Evolutionary conservation across 139 green algal genomes (phyloP).

Genomic region (Chlamydomonas sp.): DNA sequence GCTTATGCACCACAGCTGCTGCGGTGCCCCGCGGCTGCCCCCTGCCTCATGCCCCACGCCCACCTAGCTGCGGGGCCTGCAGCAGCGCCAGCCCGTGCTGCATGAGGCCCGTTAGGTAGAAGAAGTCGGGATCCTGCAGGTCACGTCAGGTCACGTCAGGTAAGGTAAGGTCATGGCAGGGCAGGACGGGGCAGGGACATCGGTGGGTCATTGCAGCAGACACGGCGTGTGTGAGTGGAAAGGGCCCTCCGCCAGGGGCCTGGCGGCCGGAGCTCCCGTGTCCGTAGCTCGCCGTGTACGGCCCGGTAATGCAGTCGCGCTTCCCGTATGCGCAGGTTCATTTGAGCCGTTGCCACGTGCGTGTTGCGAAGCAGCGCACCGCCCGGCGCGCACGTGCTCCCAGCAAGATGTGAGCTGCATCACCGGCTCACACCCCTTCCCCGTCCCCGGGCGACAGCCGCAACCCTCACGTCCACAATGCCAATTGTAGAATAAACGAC

Average conservation of each 20-base stretch:
- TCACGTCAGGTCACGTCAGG: background rate
- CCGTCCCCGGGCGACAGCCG: too few relatives aligned
- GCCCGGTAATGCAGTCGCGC: background rate
- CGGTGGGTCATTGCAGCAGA: background rate
- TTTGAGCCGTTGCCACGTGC: too few relatives aligned
- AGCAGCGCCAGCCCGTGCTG: slow-evolving; percentile 74
- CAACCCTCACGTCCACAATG: background rate
- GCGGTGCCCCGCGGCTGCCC: background rate
- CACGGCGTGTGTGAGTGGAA: background rate
- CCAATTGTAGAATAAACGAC: background rate
- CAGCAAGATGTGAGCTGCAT: too few relatives aligned
- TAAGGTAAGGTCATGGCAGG: background rate
- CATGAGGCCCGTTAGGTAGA: slow-evolving; percentile 89
- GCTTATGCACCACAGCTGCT: background rate
- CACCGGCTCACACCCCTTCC: too few relatives aligned
- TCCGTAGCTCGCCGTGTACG: background rate
- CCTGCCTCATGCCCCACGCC: background rate
- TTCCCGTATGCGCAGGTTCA: background rate
- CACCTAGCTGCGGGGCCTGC: background rate
- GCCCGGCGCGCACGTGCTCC: too few relatives aligned
- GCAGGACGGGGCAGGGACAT: background rate
- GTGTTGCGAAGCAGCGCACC: too few relatives aligned
- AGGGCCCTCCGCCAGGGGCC: too few relatives aligned
- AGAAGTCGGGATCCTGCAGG: slow-evolving; percentile 82
- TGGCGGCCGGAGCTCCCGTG: background rate